Evolutionary conservation across 1,284 basidiomycete genomes (phyloP).

Genomic region (Sanghuangporus weigelae): DNA sequence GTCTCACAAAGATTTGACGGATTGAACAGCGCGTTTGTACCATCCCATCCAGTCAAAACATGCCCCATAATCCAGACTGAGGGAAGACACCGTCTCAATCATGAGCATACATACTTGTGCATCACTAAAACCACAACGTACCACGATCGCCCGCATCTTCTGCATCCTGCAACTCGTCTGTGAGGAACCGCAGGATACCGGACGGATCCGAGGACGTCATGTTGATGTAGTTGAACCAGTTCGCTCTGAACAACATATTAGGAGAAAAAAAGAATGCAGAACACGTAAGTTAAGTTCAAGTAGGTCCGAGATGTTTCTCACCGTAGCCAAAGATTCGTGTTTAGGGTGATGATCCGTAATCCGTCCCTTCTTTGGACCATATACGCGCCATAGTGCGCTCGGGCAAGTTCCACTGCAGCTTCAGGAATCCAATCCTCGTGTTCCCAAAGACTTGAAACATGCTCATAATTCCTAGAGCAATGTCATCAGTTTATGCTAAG

Average conservation of each 20-base stretch:
- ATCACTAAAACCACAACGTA: slow-evolving; percentile 20
- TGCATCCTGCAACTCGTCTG: slow-evolving; percentile 74
- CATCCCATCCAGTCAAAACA: slow-evolving; percentile 75
- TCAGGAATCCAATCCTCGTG: slow-evolving; percentile 68
- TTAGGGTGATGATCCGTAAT: slow-evolving; percentile 68
- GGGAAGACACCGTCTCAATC: not conserved
- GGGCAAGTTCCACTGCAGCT: slow-evolving; percentile 50
- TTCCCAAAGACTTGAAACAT: slow-evolving; percentile 63
- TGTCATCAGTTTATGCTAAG: not conserved
- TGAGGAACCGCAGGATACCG: slow-evolving; percentile 74
- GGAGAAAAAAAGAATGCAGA: not conserved
- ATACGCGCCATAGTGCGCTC: slow-evolving; percentile 71
- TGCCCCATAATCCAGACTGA: slow-evolving; percentile 79
- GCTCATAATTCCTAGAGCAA: slow-evolving; percentile 62
- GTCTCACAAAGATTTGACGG: slow-evolving; percentile 61
- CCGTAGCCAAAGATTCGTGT: slow-evolving; percentile 64
- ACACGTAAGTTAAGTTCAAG: too few species aligned
- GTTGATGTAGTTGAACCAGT: slow-evolving; percentile 78
- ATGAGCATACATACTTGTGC: not conserved
- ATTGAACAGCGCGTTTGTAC: slow-evolving; percentile 52
- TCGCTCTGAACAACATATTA: slow-evolving; percentile 35
- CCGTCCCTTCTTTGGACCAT: slow-evolving; percentile 65
- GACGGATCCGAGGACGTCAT: slow-evolving; percentile 64
- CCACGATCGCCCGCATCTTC: slow-evolving; percentile 68
- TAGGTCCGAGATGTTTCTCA: not conserved